Base-by-base conservation (phyloP, 331 rosid species). In the Pyrus hybrid region DNA sequence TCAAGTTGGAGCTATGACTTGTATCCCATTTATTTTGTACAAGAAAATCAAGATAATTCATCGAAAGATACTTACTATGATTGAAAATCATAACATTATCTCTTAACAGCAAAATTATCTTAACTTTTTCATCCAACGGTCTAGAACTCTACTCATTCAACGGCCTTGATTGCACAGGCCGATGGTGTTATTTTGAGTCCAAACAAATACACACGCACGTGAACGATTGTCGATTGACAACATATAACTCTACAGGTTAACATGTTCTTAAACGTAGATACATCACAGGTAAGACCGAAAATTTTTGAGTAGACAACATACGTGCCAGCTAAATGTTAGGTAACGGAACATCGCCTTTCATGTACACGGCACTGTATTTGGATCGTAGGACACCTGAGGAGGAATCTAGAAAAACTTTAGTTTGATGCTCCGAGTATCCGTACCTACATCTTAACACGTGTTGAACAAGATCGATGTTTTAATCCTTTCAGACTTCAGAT, bases 311-410 rank as follows among this genome's bases (percentile, higher is more conserved):
- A 13, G 10, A 64, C 45, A 37, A 37, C 13, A 37, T 37, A 37
- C 13, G 35, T 64, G 69, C 12, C 25, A 30, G 22, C 25, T 30
- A 4, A 64, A 30, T 14, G 45, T 30, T 64, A 8, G 4, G 69
- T 4, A 30, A n/a, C 18, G 21, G 32, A 66, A 20, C 17, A 35
- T 1, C 14, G 3, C 11, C 53, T 33, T 66, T 66, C 49, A 66
- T n/a, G 13, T 12, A 70, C 10, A 28, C 22, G 18, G 69, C 80
- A 80, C 23, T 81, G 87, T 84, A 86, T 80, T 81, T 23, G 66
- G 82, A 84, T 86, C 81, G 29, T 63, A 79, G 63, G 74, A 86
- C 93, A 88, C 78, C 86, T 79, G 87, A 85, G 75, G 74, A 76
- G 67, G 79, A 80, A 85, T 83, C 85, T 65, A 84, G 76, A 77